phyloP scores from a whole-genome alignment of 148 eudicot species.

The Camellia sinensis region DNA sequence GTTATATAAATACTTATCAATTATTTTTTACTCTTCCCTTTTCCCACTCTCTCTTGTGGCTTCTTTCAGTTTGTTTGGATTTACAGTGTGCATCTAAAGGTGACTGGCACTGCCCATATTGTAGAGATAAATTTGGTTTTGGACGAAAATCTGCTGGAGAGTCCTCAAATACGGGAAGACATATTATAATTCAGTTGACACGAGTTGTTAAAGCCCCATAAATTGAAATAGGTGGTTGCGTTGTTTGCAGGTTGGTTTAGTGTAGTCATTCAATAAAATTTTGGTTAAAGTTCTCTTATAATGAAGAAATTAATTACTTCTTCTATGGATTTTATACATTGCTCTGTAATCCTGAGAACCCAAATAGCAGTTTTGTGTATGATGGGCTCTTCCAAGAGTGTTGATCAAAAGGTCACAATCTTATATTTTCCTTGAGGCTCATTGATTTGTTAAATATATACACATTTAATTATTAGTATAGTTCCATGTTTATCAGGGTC shows the following conservation, averaged over 20 bases:
- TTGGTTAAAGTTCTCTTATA: not conserved
- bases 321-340: not conserved
- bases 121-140: slow-evolving; percentile 37
- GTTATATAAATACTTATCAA: not conserved
- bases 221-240: slow-evolving; percentile 73
- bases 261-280: not conserved
- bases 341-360: not conserved
- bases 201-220: slow-evolving; percentile 69
- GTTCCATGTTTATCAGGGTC: no score
- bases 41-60: not conserved
- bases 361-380: no score
- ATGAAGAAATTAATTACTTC: not conserved
- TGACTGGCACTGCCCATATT: slow-evolving; percentile 66
- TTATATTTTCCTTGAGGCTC: no score
- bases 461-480: no score
- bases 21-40: not conserved
- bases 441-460: no score
- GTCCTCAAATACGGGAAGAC: slow-evolving; percentile 35
- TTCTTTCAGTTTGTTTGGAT: slow-evolving; percentile 70
- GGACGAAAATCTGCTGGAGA: slow-evolving; percentile 46
- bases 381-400: no score
- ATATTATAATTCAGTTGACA: slow-evolving; percentile 51
- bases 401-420: no score
- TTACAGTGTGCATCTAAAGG: slow-evolving; percentile 43
- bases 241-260: slow-evolving; percentile 72